Conservation (phyloP, 257 asterid species). For the Solanum rostratum region DNA sequence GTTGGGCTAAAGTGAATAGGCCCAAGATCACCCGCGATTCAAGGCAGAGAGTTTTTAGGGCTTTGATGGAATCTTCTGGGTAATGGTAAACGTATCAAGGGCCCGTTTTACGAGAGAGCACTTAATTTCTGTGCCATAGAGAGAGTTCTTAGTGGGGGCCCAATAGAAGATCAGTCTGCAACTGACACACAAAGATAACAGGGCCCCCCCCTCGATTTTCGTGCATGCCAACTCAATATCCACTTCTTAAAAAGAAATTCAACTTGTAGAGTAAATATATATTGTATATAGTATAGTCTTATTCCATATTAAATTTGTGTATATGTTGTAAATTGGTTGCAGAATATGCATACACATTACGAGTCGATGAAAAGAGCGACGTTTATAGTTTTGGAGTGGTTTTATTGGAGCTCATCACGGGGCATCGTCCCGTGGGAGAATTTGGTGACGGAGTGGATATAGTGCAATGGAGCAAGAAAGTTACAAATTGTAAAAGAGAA, state of each 20-base stretch:
- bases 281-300: neutral
- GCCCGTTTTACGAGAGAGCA: neutral
- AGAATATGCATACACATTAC: slow-evolving; percentile 40
- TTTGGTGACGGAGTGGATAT: slow-evolving; percentile 40
- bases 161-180: neutral
- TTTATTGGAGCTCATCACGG: slow-evolving; percentile 27
- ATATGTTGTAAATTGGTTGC: neutral
- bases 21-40: slow-evolving; percentile 11
- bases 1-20: neutral
- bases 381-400: slow-evolving; percentile 41
- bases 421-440: slow-evolving; percentile 35
- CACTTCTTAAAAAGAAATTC: neutral
- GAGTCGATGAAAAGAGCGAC: slow-evolving; percentile 39
- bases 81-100: slow-evolving; percentile 14
- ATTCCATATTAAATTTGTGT: neutral
- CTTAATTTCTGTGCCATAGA: slow-evolving; percentile 13
- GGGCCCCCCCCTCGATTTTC: slow-evolving; percentile 11
- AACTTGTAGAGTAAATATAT: neutral
- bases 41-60: neutral
- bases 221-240: slow-evolving; percentile 11
- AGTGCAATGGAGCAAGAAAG: slow-evolving; percentile 50
- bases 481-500: slow-evolving; percentile 52
- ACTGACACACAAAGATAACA: neutral
- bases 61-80: slow-evolving; percentile 20
- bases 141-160: slow-evolving; percentile 6